These are phyloP conservation scores for Trypanosoma platydactyli DNA, from an alignment of 208 protist species.

Conservation along the genomic window DNA sequence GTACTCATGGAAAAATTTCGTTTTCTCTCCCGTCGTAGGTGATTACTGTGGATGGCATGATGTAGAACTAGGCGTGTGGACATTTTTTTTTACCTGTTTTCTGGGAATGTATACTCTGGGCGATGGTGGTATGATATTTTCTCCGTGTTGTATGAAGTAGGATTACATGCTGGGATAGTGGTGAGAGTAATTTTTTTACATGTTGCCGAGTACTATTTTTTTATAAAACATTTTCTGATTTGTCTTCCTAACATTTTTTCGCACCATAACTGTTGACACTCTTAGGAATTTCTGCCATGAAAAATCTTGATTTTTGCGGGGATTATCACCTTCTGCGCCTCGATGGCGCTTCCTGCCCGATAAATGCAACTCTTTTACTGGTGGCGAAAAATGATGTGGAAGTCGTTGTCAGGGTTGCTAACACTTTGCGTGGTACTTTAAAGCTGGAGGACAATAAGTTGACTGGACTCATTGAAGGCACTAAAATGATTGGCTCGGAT, in stretches of 20 bases:
- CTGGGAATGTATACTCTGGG: too few species aligned
- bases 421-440: slow-evolving; percentile 47
- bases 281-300: slow-evolving; percentile 6
- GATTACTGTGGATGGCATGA: background rate
- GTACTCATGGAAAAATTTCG: slow-evolving; percentile 6
- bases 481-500: slow-evolving; percentile 37
- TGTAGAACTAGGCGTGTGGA: background rate
- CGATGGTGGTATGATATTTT: too few species aligned
- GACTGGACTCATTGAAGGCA: slow-evolving; percentile 40
- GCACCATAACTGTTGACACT: background rate
- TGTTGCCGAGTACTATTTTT: too few species aligned
- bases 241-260: background rate
- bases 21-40: background rate
- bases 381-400: slow-evolving; percentile 33
- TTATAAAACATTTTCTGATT: too few species aligned
- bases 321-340: slow-evolving; percentile 51
- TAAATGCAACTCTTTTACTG: slow-evolving; percentile 39
- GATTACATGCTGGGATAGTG: too few species aligned
- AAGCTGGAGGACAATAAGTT: slow-evolving; percentile 35
- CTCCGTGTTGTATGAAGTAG: background rate
- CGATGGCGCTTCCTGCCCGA: slow-evolving; percentile 33
- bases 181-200: too few species aligned
- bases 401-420: slow-evolving; percentile 39
- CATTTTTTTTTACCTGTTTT: background rate
- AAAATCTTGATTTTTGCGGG: slow-evolving; percentile 49